Conservation (phyloP, 1,284 basidiomycete genomes). For the Cutaneotrichosporon cutaneum region DNA sequence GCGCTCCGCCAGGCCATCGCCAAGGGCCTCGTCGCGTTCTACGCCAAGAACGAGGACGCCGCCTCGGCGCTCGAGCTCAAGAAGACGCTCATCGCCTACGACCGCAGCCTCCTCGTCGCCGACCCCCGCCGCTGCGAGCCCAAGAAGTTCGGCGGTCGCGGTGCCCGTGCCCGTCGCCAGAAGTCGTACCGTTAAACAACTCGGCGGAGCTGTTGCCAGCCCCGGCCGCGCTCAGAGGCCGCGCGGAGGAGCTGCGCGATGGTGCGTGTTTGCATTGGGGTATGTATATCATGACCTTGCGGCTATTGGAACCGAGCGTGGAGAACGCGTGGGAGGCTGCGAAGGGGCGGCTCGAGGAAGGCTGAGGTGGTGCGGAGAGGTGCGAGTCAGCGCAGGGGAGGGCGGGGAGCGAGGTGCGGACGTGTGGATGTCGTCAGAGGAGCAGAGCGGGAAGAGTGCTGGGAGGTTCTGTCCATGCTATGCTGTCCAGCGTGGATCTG, state of each 20-base stretch:
- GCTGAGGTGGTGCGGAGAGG: not conserved
- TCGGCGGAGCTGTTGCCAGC: constrained; percentile 10
- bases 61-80: constrained; percentile 94
- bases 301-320: not conserved
- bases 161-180: constrained; percentile 94
- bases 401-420: not conserved
- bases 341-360: not conserved
- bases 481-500: too few relatives aligned
- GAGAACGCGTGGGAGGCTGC: not conserved
- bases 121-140: constrained; percentile 99
- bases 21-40: constrained; percentile 94
- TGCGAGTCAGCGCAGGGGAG: not conserved
- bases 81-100: constrained; percentile 93
- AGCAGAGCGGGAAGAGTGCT: too few relatives aligned
- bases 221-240: constrained; percentile 19
- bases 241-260: constrained; percentile 16
- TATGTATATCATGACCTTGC: constrained; percentile 32
- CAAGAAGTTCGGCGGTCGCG: constrained; percentile 97
- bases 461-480: too few relatives aligned
- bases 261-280: constrained; percentile 29
- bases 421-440: not conserved
- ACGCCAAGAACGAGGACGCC: constrained; percentile 98
- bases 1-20: constrained; percentile 99
- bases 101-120: constrained; percentile 91
- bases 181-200: constrained; percentile 87